Percentiles rank a stretch among this genome's conserved stretches.
These are phyloP conservation scores for Fusarium torulosum DNA, from an alignment of 2,329 filamentous ascomycete species.

Conservation along the genomic window DNA sequence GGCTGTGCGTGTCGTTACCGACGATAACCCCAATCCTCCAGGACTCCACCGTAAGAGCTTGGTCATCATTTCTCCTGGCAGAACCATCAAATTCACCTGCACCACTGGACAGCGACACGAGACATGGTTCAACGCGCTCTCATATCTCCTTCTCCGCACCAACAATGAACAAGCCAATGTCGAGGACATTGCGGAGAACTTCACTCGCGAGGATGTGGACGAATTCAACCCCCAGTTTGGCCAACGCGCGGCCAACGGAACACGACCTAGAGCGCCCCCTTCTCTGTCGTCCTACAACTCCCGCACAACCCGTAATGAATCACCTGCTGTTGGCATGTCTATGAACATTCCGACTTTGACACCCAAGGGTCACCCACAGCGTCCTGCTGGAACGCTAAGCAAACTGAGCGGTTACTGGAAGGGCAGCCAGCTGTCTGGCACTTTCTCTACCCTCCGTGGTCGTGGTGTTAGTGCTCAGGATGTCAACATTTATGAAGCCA, in stretches of 20 bases:
- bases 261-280: constrained; percentile 66
- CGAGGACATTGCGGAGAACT: constrained; percentile 68
- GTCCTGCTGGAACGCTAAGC: constrained; percentile 63
- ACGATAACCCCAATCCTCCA: constrained; percentile 95
- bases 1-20: constrained; percentile 88
- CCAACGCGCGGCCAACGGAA: constrained; percentile 52
- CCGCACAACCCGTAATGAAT: constrained; percentile 74
- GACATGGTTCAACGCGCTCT: constrained; percentile 98
- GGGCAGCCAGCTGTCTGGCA: constrained; percentile 60
- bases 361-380: constrained; percentile 58
- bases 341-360: constrained; percentile 70
- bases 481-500: constrained; percentile 69
- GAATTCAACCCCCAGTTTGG: constrained; percentile 83
- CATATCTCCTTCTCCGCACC: constrained; percentile 87
- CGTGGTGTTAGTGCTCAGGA: constrained; percentile 61
- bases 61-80: constrained; percentile 87
- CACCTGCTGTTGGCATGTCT: constrained; percentile 65
- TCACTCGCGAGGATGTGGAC: constrained; percentile 72
- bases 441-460: constrained; percentile 66
- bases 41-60: constrained; percentile 95
- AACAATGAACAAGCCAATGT: constrained; percentile 72
- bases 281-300: constrained; percentile 88
- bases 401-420: constrained; percentile 73
- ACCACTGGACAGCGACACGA: constrained; percentile 94
- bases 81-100: constrained; percentile 93